Evolutionary conservation across 352 stramenopile species (phyloP).

Genomic region (Phytophthora idaei): DNA sequence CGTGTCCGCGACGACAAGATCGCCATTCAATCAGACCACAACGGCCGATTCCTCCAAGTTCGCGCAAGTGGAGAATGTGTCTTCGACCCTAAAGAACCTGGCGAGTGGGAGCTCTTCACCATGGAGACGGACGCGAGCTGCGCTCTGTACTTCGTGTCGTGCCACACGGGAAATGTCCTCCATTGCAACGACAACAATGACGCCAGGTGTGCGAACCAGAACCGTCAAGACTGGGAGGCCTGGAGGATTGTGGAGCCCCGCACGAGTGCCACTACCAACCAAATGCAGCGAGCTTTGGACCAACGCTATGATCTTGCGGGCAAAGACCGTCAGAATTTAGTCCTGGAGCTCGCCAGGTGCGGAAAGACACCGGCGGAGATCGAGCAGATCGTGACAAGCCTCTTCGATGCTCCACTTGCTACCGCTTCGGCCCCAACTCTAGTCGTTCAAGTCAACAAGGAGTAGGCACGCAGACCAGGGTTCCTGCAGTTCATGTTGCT

Average conservation of each 20-base stretch:
- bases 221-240: conserved; percentile 21
- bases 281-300: background rate
- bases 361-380: conserved; percentile 35
- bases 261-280: background rate
- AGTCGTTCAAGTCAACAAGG: conserved; percentile 20
- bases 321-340: conserved; percentile 24
- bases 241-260: conserved; percentile 38
- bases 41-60: conserved; percentile 37
- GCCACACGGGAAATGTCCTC: conserved; percentile 34
- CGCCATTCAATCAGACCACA: conserved; percentile 34
- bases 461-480: conserved; percentile 4
- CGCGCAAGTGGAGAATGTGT: conserved; percentile 30
- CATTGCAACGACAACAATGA: conserved; percentile 24
- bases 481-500: background rate
- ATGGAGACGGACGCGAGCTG: conserved; percentile 38
- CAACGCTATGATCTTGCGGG: conserved; percentile 4
- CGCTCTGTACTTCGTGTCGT: conserved; percentile 40
- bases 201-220: conserved; percentile 33
- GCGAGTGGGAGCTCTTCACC: conserved; percentile 38
- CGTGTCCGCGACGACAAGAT: conserved; percentile 39
- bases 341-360: conserved; percentile 37
- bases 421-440: conserved; percentile 7
- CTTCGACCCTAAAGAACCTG: conserved; percentile 35
- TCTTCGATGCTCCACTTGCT: conserved; percentile 26
- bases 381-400: conserved; percentile 30